A percentile compares a stretch with the other conserved stretches of the same genome.
Evolutionary conservation across 805 yeast genomes (phyloP).

Genomic region (Cyberlindnera americana): DNA sequence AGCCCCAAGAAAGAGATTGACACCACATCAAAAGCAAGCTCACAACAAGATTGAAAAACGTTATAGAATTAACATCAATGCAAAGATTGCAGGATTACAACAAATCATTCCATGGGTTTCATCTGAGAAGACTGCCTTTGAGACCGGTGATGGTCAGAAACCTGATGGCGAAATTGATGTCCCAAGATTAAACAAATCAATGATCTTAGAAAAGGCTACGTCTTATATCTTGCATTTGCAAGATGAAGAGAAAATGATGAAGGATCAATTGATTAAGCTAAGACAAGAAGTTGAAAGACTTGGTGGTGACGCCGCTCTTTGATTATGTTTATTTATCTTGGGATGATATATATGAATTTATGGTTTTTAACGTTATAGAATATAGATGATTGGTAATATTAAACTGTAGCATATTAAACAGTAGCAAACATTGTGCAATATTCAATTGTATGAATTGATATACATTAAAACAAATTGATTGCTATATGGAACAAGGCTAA

Average conservation of each 20-base stretch:
- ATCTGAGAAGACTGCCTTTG: constrained; percentile 59
- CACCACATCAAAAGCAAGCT: constrained; percentile 61
- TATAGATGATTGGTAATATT: not conserved
- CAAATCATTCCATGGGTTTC: constrained; percentile 67
- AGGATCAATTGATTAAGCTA: constrained; percentile 29
- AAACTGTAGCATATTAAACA: too few relatives aligned
- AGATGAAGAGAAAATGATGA: constrained; percentile 40
- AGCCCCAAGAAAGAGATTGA: constrained; percentile 52
- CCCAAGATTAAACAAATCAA: constrained; percentile 57
- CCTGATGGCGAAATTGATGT: constrained; percentile 18
- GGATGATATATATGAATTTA: not conserved
- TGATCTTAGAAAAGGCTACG: constrained; percentile 67
- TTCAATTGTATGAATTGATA: too few relatives aligned
- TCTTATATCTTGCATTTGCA: constrained; percentile 54
- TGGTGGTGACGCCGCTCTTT: constrained; percentile 18
- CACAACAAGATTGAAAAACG: constrained; percentile 72
- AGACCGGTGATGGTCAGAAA: constrained; percentile 31
- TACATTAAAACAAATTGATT: too few relatives aligned
- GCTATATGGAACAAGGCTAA: too few relatives aligned
- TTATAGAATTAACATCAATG: constrained; percentile 67
- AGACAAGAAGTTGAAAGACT: constrained; percentile 26
- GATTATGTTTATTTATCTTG: not conserved
- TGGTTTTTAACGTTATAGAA: not conserved
- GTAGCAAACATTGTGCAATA: too few relatives aligned
- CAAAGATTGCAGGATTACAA: constrained; percentile 65